Evolutionary conservation across 202 grass and related monocot genomes (phyloP), one percentile per base, ranked within the genome.

Genomic region (Panicum virgatum): DNA sequence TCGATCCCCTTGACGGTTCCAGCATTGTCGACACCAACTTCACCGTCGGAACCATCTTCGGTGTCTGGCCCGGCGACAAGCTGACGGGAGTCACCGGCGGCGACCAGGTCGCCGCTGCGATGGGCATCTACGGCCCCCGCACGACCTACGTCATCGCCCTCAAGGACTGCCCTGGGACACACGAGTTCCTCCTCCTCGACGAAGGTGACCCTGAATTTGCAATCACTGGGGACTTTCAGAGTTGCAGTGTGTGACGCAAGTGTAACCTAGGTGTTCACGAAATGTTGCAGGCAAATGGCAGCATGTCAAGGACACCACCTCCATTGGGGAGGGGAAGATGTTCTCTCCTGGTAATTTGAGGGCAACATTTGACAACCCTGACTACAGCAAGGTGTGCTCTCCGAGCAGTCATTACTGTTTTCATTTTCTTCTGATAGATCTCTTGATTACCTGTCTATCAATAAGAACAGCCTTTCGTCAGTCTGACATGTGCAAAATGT

Each of bases 1-100:
- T 98, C 70, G 96, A 98, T 19, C 96, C 96, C 39, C 90, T 98
- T 5, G 96, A 98, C 12, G 96, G 92, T 3, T 98, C 96, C 47
- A 98, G 96, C 77, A 98, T 98, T 3, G 96, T 98, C 4, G 96
- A 98, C 77, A 96, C 92, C 0, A 98, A 98, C 87, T 96, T 98
- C 86, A 98, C 96, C 1, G 96, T 98, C 0, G 92, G 96, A 65
- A 98, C 96, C 63, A 98, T 98, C 71, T 98, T 98, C 61, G 96
- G 96, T 12, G 90, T 96, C 22, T 98, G 96, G 96, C 96, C 96
- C 0, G 92, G 96, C 5, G 96, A 96, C 72, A 98, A 98, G 79
- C 88, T 98, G 27, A 96, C 96, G 0, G 96, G 90, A 4, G 74
- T 98, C 75, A 96, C 96, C 23, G 96, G 96, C 16, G 83, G 29